Base-by-base conservation (phyloP, 805 yeast species). In the Geotrichum ghanense region DNA sequence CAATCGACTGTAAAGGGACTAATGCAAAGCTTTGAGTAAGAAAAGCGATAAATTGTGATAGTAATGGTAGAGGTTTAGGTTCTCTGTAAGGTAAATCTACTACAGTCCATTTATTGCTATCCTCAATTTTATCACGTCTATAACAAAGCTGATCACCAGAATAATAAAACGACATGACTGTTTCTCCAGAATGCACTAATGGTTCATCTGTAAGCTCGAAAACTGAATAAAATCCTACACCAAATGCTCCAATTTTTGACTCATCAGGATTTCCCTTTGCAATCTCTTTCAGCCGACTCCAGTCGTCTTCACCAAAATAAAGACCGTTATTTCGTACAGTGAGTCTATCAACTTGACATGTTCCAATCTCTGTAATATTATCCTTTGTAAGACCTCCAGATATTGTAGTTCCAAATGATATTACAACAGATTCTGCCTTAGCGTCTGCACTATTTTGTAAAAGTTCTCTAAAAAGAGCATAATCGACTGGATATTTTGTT, bases 191-290 rank as follows among this genome's bases (percentile, higher is more conserved):
- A 27, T 65, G 87, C 22, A 83, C 75, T 56, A 80, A 61, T 2
- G 94, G 90, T 57, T 82, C 87, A 56, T 83, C 88, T 51, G 83
- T 82, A 76, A 83, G 78, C 56, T 84, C 90, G 35, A 83, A 89
- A 39, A 83, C 76, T 2, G 83, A 75, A 61, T 83, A 83, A 58
- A 80, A 83, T 1, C 71, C 71, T 5, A 67, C 71, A 3, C 71
- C 71, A 50, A 67, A 67, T 1, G 71, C 71, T 10, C 71, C 71
- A 25, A 67, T 67, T 45, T 67, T 67, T 14, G 66, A 48, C 47
- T 67, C 71, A 43, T 67, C 67, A 4, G 71, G 71, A 51, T 67
- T 67, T 2, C 71, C 71, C 41, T 64, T 61, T 3, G 71, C 71
- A 42, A 67, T 67, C 43, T 67, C 71, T 16, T 59, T 51, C 20